phyloP scores from a whole-genome alignment of 1,139 yeast genomes.

The Blastobotrys malaysiensis region DNA sequence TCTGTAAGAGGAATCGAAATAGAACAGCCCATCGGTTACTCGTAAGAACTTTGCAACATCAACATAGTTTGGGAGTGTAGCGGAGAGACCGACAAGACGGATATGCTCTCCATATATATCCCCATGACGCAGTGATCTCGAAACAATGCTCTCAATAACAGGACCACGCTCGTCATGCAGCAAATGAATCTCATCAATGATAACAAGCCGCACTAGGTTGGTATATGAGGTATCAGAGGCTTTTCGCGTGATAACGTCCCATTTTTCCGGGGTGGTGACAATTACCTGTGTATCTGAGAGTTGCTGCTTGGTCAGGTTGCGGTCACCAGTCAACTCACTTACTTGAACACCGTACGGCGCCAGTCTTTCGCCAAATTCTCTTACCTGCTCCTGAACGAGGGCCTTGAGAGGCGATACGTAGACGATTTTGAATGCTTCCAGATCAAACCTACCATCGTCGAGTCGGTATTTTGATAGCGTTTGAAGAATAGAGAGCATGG shows the following conservation, averaged over 20 bases:
- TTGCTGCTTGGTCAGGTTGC: slow-evolving; percentile 70
- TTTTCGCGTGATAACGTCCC: slow-evolving; percentile 94
- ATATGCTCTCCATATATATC: slow-evolving; percentile 45
- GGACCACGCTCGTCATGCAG: slow-evolving; percentile 96
- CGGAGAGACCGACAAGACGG: slow-evolving; percentile 83
- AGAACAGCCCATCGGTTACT: slow-evolving; percentile 67
- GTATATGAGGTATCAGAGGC: slow-evolving; percentile 58
- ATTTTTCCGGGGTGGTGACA: slow-evolving; percentile 93
- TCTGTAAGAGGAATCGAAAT: slow-evolving; percentile 75
- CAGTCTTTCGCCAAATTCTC: slow-evolving; percentile 74
- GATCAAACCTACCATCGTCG: slow-evolving; percentile 44
- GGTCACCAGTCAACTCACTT: slow-evolving; percentile 88
- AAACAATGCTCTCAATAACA: slow-evolving; percentile 80
- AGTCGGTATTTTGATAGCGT: slow-evolving; percentile 53
- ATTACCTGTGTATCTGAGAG: slow-evolving; percentile 74
- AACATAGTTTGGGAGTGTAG: slow-evolving; percentile 83
- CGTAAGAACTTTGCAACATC: slow-evolving; percentile 83
- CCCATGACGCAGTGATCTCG: slow-evolving; percentile 56
- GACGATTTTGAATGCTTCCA: slow-evolving; percentile 66
- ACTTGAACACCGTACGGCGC: slow-evolving; percentile 65
- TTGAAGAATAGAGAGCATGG: slow-evolving; percentile 69
- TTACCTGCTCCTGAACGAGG: slow-evolving; percentile 88
- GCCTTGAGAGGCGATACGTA: slow-evolving; percentile 95
- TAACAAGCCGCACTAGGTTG: slow-evolving; percentile 61
- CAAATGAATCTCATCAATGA: slow-evolving; percentile 90